phyloP scores from a whole-genome alignment of 2,329 filamentous ascomycete species.

The Neonectria ditissima region DNA sequence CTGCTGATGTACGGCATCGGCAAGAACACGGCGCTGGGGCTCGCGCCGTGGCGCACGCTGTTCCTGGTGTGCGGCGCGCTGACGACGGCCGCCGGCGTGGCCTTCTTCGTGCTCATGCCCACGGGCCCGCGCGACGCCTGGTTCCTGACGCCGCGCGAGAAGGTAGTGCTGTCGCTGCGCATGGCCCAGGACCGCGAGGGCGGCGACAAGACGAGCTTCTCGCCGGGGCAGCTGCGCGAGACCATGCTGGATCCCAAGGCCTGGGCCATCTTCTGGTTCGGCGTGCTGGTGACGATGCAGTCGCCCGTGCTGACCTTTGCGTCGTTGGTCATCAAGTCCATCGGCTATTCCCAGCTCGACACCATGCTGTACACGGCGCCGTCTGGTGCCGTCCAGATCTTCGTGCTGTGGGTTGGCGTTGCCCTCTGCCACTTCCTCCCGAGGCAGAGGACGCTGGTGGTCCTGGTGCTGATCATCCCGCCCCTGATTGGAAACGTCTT shows the following conservation, averaged over 20 bases:
- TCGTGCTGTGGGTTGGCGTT: slow-evolving; percentile 59
- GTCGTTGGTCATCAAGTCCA: slow-evolving; percentile 60
- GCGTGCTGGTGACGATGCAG: slow-evolving; percentile 30
- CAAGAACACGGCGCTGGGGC: slow-evolving; percentile 45
- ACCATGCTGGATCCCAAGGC: slow-evolving; percentile 57
- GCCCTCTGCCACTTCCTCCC: slow-evolving; percentile 54
- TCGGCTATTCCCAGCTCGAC: slow-evolving; percentile 57
- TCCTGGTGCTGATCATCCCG: slow-evolving; percentile 54
- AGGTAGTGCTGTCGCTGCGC: slow-evolving; percentile 52
- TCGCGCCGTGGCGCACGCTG: slow-evolving; percentile 60
- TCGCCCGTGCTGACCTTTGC: slow-evolving; percentile 52
- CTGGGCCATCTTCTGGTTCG: slow-evolving; percentile 43
- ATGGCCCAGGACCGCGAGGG: slow-evolving; percentile 50
- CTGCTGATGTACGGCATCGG: slow-evolving; percentile 53
- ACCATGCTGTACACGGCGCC: slow-evolving; percentile 62
- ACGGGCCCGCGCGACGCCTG: slow-evolving; percentile 59
- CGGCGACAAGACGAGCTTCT: slow-evolving; percentile 57
- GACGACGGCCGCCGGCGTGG: slow-evolving; percentile 55
- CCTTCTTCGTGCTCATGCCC: slow-evolving; percentile 62
- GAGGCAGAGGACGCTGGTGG: slow-evolving; percentile 52
- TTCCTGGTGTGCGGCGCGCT: slow-evolving; percentile 64
- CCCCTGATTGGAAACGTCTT: slow-evolving; percentile 59
- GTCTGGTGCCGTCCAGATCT: slow-evolving; percentile 60
- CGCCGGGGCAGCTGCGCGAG: slow-evolving; percentile 56
- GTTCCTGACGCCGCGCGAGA: slow-evolving; percentile 60